Conservation (phyloP, 2,329 filamentous ascomycete genomes). For the Apiospora hydei region DNA sequence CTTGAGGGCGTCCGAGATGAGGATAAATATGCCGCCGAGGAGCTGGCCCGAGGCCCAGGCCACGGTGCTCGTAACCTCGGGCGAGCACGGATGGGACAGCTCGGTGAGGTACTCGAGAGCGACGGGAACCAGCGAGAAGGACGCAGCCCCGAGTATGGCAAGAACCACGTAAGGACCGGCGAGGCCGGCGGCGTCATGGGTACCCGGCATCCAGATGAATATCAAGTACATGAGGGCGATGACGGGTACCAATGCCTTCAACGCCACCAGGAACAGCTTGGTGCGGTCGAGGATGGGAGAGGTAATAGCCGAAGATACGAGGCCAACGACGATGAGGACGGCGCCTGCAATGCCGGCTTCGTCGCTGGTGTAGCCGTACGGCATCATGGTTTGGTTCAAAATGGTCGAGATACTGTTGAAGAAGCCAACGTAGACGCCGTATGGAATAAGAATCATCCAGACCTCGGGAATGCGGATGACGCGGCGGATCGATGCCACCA, state of each 20-base stretch:
- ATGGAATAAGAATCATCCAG: constrained; percentile 83
- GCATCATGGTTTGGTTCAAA: constrained; percentile 87
- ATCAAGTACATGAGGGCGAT: constrained; percentile 76
- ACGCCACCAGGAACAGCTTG: constrained; percentile 77
- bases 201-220: constrained; percentile 80
- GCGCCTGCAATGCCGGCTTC: constrained; percentile 91
- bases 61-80: constrained; percentile 83
- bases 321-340: constrained; percentile 86
- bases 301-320: constrained; percentile 76
- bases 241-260: constrained; percentile 78
- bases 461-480: constrained; percentile 72
- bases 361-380: constrained; percentile 84
- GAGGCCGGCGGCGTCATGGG: constrained; percentile 65
- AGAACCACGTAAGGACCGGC: constrained; percentile 78
- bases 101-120: constrained; percentile 88
- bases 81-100: constrained; percentile 84
- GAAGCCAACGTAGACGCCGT: constrained; percentile 83
- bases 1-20: constrained; percentile 80
- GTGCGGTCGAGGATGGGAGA: constrained; percentile 86
- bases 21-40: constrained; percentile 82
- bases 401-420: constrained; percentile 93
- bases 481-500: constrained; percentile 59
- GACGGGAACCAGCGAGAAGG: constrained; percentile 83
- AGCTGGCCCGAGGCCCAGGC: constrained; percentile 90
- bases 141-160: constrained; percentile 78